Percentiles rank a stretch among this genome's conserved stretches.
These are phyloP conservation scores for Triticum timopheevii DNA, from an alignment of 176 grass and related monocot species.

Conservation along the genomic window DNA sequence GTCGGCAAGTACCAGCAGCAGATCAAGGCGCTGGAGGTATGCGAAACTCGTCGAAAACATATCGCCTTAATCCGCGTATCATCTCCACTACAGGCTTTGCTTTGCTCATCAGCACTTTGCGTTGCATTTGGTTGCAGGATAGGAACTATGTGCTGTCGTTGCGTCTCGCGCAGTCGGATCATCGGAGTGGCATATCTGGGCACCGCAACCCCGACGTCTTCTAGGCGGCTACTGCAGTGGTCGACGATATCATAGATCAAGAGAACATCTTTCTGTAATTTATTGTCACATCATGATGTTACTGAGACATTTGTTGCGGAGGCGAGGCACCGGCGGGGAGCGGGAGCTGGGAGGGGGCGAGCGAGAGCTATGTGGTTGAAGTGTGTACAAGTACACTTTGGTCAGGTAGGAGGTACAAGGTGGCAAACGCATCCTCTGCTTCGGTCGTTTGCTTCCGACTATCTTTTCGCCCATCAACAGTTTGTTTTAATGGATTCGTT, in stretches of 20 bases:
- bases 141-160: constrained; percentile 33
- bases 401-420: too few relatives aligned
- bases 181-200: background rate
- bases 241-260: background rate
- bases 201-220: constrained; percentile 41
- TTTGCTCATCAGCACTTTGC: background rate
- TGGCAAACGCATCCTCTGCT: too few relatives aligned
- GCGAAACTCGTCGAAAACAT: background rate
- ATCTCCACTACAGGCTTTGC: background rate
- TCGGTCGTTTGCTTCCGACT: too few relatives aligned
- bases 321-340: too few relatives aligned
- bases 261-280: background rate
- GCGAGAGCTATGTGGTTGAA: too few relatives aligned
- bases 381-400: too few relatives aligned
- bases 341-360: too few relatives aligned
- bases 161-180: constrained; percentile 24
- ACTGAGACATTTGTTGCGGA: too few relatives aligned
- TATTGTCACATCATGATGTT: background rate
- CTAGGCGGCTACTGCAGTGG: background rate
- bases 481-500: too few relatives aligned
- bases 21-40: constrained; percentile 45
- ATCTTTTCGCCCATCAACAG: too few relatives aligned
- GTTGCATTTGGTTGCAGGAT: constrained; percentile 17
- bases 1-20: constrained; percentile 34
- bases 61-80: too few relatives aligned